Conservation (phyloP, 2,329 filamentous ascomycete genomes). For the Aspergillus udagawae region DNA sequence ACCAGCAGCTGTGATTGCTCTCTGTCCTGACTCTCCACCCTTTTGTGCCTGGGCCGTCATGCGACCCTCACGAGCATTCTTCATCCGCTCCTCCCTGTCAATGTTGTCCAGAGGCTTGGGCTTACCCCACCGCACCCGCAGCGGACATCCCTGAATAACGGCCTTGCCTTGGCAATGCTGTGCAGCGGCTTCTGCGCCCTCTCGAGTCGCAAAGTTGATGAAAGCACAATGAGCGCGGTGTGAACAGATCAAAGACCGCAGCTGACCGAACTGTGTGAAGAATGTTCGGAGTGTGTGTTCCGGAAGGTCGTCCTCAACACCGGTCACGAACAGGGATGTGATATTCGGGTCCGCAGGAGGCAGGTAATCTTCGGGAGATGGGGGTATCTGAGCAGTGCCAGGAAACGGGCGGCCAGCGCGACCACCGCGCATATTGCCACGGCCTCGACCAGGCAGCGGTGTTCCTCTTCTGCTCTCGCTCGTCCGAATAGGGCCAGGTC, state of each 20-base stretch:
- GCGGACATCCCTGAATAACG: slow-evolving; percentile 83
- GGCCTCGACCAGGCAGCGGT: slow-evolving; percentile 41
- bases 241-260: slow-evolving; percentile 90
- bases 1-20: slow-evolving; percentile 36
- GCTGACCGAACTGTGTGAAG: slow-evolving; percentile 82
- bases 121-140: slow-evolving; percentile 87
- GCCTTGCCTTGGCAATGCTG: slow-evolving; percentile 81
- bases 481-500: slow-evolving; percentile 69
- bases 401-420: slow-evolving; percentile 60
- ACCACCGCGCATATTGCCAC: slow-evolving; percentile 44
- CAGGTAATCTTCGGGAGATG: slow-evolving; percentile 76
- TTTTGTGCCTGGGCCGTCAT: slow-evolving; percentile 51
- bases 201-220: slow-evolving; percentile 83
- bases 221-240: slow-evolving; percentile 98
- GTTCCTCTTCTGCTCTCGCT: slow-evolving; percentile 50
- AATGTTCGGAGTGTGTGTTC: slow-evolving; percentile 88
- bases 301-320: slow-evolving; percentile 91
- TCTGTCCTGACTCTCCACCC: slow-evolving; percentile 33
- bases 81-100: slow-evolving; percentile 77
- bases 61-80: slow-evolving; percentile 75
- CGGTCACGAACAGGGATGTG: slow-evolving; percentile 90
- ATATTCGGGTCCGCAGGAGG: slow-evolving; percentile 82
- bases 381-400: slow-evolving; percentile 68
- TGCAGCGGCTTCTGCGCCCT: slow-evolving; percentile 81
- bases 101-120: slow-evolving; percentile 89